These are phyloP conservation scores for Cnidoscolus chayamansa DNA, from an alignment of 441 rosid genomes.

Conservation along the genomic window DNA sequence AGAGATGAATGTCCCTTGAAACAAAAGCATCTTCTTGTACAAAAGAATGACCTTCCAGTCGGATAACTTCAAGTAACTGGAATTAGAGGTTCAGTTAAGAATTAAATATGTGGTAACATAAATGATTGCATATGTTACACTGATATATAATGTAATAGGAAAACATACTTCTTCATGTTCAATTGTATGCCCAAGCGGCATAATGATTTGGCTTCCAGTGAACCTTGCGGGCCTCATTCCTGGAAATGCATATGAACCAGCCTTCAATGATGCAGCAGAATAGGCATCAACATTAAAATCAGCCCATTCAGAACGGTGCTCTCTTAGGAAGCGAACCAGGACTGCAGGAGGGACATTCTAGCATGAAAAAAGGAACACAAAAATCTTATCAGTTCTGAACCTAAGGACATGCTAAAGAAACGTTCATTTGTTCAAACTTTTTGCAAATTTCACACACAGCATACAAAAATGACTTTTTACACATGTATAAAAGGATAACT, in stretches of 20 bases:
- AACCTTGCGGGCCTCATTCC: constrained; percentile 93
- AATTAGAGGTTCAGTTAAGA: not conserved
- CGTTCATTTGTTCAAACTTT: not conserved
- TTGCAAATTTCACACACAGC: not conserved
- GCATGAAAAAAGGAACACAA: constrained; percentile 11
- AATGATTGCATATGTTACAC: not conserved
- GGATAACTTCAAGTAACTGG: constrained; percentile 85
- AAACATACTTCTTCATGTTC: constrained; percentile 89
- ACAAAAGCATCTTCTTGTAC: constrained; percentile 86
- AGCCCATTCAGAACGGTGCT: constrained; percentile 99
- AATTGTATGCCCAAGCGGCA: constrained; percentile 95
- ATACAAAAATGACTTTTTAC: not conserved
- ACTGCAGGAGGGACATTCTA: constrained; percentile 96
- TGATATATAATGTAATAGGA: not conserved
- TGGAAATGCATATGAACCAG: constrained; percentile 77
- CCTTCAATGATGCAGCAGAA: constrained; percentile 80
- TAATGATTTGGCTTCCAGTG: constrained; percentile 87
- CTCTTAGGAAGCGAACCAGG: constrained; percentile 86
- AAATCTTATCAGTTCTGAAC: constrained; percentile 7
- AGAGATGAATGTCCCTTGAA: constrained; percentile 85
- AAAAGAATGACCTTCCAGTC: constrained; percentile 91
- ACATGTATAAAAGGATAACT: not conserved
- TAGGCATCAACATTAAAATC: constrained; percentile 96
- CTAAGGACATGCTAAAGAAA: not conserved
- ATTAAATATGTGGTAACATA: not conserved